Conservation (phyloP, 2,329 filamentous ascomycete genomes). For the Aspergillus novofumigatus region DNA sequence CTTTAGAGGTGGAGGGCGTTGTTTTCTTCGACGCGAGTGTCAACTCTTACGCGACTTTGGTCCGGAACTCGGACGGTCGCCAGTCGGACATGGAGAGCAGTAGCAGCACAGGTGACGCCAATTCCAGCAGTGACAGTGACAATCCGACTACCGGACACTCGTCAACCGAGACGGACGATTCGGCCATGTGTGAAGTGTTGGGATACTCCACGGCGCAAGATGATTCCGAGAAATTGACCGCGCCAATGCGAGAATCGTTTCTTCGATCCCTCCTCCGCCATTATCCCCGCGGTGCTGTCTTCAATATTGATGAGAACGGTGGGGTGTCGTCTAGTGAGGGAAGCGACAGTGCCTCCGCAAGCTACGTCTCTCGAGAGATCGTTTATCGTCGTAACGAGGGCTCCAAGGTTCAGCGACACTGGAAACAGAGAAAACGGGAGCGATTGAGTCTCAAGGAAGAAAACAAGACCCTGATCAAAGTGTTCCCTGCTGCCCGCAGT, state of each 20-base stretch:
- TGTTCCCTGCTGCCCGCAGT: slow-evolving; percentile 22
- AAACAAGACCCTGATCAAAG: slow-evolving; percentile 17
- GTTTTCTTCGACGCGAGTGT: slow-evolving; percentile 28
- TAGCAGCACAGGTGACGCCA: background rate
- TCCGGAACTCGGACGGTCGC: slow-evolving; percentile 6
- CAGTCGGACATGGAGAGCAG: background rate
- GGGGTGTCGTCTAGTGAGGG: background rate
- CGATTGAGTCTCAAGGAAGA: slow-evolving; percentile 14
- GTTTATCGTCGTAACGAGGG: background rate
- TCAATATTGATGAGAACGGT: slow-evolving; percentile 14
- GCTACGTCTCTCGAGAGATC: background rate
- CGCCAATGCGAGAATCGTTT: background rate
- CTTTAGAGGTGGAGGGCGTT: slow-evolving; percentile 39
- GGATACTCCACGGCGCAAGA: background rate
- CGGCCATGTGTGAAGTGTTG: background rate
- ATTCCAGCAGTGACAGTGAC: background rate
- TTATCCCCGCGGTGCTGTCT: slow-evolving; percentile 14
- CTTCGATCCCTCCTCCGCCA: slow-evolving; percentile 9
- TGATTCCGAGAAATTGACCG: background rate
- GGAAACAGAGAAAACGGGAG: slow-evolving; percentile 11
- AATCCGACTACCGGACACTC: background rate
- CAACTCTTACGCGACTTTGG: slow-evolving; percentile 14
- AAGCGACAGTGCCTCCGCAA: background rate
- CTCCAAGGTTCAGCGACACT: background rate
- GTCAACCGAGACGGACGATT: background rate